These are phyloP conservation scores for Herpetomonas samuelpessoai DNA, from an alignment of 208 protist species.

Conservation along the genomic window DNA sequence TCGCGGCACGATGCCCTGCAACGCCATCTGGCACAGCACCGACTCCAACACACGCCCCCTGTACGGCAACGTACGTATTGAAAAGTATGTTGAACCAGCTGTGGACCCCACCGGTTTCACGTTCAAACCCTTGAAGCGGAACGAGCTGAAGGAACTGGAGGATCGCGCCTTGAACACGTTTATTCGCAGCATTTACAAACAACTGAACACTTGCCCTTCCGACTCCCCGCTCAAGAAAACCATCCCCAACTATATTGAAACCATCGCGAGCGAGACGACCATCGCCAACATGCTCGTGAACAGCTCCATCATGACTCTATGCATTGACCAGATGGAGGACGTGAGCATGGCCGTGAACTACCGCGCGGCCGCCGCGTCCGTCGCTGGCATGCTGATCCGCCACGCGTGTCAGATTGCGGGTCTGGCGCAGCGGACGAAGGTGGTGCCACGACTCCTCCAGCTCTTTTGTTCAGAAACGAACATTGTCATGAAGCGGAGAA, in stretches of 20 bases:
- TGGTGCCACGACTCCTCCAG: conserved; percentile 55
- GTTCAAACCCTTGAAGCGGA: conserved; percentile 55
- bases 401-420: conserved; percentile 26
- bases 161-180: conserved; percentile 46
- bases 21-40: conserved; percentile 58
- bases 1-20: conserved; percentile 11
- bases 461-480: conserved; percentile 59
- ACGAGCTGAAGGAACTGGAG: conserved; percentile 55
- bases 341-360: conserved; percentile 43
- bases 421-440: conserved; percentile 17
- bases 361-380: conserved; percentile 58
- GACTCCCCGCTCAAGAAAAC: conserved; percentile 59
- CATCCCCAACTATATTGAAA: conserved; percentile 86
- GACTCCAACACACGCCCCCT: conserved; percentile 89
- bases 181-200: conserved; percentile 50
- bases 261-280: conserved; percentile 59
- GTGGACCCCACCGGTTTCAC: conserved; percentile 51
- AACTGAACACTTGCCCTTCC: conserved; percentile 24
- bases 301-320: conserved; percentile 89
- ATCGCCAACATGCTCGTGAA: conserved; percentile 89
- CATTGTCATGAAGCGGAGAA: conserved; percentile 58
- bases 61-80: conserved; percentile 87
- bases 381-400: conserved; percentile 88
- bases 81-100: conserved; percentile 67
- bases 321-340: conserved; percentile 63